Percentiles rank a stretch among this genome's conserved stretches.
These are phyloP conservation scores for Teunomyces pallodes DNA, from an alignment of 805 yeast species.

Conservation along the genomic window DNA sequence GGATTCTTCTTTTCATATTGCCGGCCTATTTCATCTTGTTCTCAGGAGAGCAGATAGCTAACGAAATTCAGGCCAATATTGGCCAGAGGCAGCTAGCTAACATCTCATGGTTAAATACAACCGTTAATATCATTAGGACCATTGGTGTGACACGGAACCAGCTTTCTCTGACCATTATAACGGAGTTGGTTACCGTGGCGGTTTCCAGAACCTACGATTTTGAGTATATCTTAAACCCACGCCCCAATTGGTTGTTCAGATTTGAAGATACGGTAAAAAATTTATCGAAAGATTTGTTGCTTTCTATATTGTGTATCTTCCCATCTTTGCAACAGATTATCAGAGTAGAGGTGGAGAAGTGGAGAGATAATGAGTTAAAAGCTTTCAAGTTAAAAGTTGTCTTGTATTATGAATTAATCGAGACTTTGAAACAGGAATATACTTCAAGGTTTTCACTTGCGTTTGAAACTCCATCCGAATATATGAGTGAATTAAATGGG, in stretches of 20 bases:
- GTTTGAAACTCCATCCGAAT: slow-evolving; percentile 6
- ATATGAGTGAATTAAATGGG: neutral
- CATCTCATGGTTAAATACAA: neutral
- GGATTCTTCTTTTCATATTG: neutral
- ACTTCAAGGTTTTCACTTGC: slow-evolving; percentile 4
- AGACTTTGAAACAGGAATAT: slow-evolving; percentile 9
- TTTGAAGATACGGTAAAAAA: slow-evolving; percentile 11
- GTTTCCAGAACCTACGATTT: slow-evolving; percentile 23
- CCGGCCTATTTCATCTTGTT: neutral
- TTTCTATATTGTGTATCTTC: slow-evolving; percentile 14
- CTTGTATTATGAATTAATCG: slow-evolving; percentile 7
- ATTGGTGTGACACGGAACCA: neutral
- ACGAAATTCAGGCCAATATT: neutral
- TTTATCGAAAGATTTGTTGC: slow-evolving; percentile 17
- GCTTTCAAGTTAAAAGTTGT: slow-evolving; percentile 12
- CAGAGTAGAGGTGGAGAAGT: slow-evolving; percentile 11
- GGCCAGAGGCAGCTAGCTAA: neutral
- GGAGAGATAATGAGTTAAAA: slow-evolving; percentile 16
- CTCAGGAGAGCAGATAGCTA: neutral
- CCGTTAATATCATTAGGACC: neutral
- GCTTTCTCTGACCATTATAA: slow-evolving; percentile 2
- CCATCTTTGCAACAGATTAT: slow-evolving; percentile 15
- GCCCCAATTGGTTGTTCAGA: slow-evolving; percentile 4
- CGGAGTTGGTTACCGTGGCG: slow-evolving; percentile 11
- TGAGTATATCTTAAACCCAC: slow-evolving; percentile 14